Evolutionary conservation across 805 yeast species (phyloP), one percentile per base, ranked within the genome.

Genomic region (Spathaspora gorwiae): DNA sequence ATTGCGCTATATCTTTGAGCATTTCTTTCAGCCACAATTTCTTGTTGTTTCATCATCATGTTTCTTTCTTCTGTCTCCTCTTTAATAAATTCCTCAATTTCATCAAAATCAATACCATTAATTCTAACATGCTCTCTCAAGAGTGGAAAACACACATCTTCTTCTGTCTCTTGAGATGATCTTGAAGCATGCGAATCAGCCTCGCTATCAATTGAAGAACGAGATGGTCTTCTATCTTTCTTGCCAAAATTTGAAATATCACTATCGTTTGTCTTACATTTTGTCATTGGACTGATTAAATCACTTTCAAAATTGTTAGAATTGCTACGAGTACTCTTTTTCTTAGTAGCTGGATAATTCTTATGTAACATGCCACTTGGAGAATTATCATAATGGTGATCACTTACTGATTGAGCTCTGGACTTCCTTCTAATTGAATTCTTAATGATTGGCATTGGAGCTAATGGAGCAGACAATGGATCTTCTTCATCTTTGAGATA

Each of bases 71-170:
- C 78, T 47, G 81, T 67, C 53, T 80, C 83, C 45, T 79, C 84
- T 43, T 72, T 72, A 37, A 85, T 81, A 58, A 85, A 88, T 54
- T 86, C 94, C 47, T 88, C 96, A 53, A 92, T 78, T 57, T 90
- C 97, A 57, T 82, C 89, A 57, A 92, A 89, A 64, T 92, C 96
- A 53, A 94, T 87, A 13, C 96, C 97, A 48, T 81, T 82, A 37
- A 79, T 69, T 43, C 73, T 61, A 26, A 71, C 68, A 49, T 71
- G 75, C 48, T 84, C 84, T 4, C 87, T 82, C 41, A 81, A 69
- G 88, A 89, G 84, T 2, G 98, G 98, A 66, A 90, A 90, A 72
- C 98, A 92, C 38, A 92, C 99, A 76, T 92, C 98, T 60, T 89
- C 97, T 58, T 92, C 98, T 0, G 96, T 89, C 59, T 90, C 97